Evolutionary conservation across 164 flowering plant species (phyloP).

Genomic region (Stephania yunnanensis): DNA sequence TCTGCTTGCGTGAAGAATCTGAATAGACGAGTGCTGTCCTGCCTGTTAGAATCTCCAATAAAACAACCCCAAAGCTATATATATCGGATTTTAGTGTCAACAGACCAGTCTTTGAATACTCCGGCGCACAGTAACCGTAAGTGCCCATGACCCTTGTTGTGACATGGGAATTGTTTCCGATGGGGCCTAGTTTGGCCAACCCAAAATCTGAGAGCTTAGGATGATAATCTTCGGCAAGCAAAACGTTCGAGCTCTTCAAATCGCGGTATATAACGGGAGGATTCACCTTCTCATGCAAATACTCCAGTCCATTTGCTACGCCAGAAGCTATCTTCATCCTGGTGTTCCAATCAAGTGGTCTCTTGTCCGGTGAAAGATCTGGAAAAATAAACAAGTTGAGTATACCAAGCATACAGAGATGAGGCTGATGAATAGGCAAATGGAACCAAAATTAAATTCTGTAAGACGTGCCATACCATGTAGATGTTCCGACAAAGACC

Average conservation of each 20-base stretch:
- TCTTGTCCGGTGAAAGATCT: slow-evolving; percentile 46
- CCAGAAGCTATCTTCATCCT: slow-evolving; percentile 90
- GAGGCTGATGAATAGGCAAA: not conserved
- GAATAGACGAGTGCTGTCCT: slow-evolving; percentile 68
- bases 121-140: slow-evolving; percentile 91
- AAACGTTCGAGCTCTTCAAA: slow-evolving; percentile 78
- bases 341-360: slow-evolving; percentile 72
- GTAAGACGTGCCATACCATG: slow-evolving; percentile 42
- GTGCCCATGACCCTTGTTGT: slow-evolving; percentile 95
- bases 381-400: slow-evolving; percentile 7
- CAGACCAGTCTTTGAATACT: slow-evolving; percentile 90
- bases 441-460: not conserved
- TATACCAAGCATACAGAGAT: not conserved
- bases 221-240: slow-evolving; percentile 70
- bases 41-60: slow-evolving; percentile 78
- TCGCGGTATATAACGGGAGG: slow-evolving; percentile 89
- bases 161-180: slow-evolving; percentile 78
- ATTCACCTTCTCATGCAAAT: slow-evolving; percentile 66
- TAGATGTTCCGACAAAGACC: slow-evolving; percentile 74
- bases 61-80: slow-evolving; percentile 86
- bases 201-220: slow-evolving; percentile 89
- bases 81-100: slow-evolving; percentile 79
- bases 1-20: slow-evolving; percentile 41
- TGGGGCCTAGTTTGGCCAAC: slow-evolving; percentile 84
- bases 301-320: slow-evolving; percentile 77